Conservation (phyloP, 768 basidiomycete species). For the Mycena latifolia region DNA sequence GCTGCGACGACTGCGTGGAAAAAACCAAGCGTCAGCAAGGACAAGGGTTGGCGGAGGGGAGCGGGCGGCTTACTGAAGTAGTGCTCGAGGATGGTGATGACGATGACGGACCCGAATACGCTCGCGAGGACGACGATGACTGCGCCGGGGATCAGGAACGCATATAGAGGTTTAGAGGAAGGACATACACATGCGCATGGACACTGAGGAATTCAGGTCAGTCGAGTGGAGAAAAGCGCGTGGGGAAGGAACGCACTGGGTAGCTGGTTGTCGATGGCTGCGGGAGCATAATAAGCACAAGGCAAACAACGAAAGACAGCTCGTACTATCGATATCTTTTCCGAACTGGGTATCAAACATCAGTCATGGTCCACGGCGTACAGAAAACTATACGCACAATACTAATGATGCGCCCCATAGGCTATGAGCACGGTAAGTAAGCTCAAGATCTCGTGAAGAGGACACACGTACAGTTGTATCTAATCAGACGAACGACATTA, state of each 20-base stretch:
- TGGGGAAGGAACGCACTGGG: slow-evolving; percentile 52
- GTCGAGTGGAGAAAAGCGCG: neutral
- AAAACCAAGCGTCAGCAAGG: neutral
- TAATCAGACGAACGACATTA: slow-evolving; percentile 17
- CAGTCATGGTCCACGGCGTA: too few species aligned
- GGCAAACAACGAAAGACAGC: neutral
- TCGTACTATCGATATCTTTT: slow-evolving; percentile 73
- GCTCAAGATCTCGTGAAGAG: neutral
- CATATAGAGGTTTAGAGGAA: too few species aligned
- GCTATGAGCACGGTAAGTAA: slow-evolving; percentile 45
- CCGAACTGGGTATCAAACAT: slow-evolving; percentile 53
- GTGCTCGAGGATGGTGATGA: slow-evolving; percentile 69
- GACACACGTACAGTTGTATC: slow-evolving; percentile 30
- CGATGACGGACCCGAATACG: slow-evolving; percentile 64
- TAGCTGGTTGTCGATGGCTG: slow-evolving; percentile 71
- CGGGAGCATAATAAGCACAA: neutral
- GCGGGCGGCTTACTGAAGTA: slow-evolving; percentile 64
- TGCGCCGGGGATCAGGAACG: slow-evolving; percentile 35
- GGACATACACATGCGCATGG: slow-evolving; percentile 67
- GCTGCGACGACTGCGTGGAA: slow-evolving; percentile 62
- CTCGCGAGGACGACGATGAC: slow-evolving; percentile 63
- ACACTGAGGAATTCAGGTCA: slow-evolving; percentile 50
- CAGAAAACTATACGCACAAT: slow-evolving; percentile 46
- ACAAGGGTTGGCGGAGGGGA: neutral
- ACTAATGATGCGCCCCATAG: slow-evolving; percentile 69